Base-by-base conservation (phyloP, 305 asterid species). In the Solanum hybrid region DNA sequence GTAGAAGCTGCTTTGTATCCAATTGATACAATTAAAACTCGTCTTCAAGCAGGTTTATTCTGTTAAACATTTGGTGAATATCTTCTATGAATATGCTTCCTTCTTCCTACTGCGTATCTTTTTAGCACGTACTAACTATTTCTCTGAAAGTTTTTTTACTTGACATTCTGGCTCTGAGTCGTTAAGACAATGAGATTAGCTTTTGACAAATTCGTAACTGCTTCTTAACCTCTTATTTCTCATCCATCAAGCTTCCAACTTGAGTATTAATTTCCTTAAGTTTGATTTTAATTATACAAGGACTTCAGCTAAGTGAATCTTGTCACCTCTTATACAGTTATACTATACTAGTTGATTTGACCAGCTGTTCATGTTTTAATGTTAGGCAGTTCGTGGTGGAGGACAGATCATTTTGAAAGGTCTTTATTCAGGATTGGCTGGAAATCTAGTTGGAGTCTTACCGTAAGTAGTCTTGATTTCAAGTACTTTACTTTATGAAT, bases 21-120 rank as follows among this genome's bases (percentile, higher is more conserved):
- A 32, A 92, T 94, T 90, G 98, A 95, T 91, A 95, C 98, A 75
- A 95, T 95, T 86, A 95, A 95, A 91, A 95, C 98, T 87, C 93
- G 98, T 76, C 89, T 95, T 42, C 98, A 94, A 92, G 97, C 94
- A 92, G 96, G 97, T 94, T 89, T 31, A 82, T 73, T 90, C 82
- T 80, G 71, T 79, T 73, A 29, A 84, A 20, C 76, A 32, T 22
- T 56, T 85, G 46, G 10, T 56, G 9, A 11, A 56, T 56, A 85
- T 56, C n/a, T 56, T 31, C 46, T 56, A 22, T 31, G 38, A 56
- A 56, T 56, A 6, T 60, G 3, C 46, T 85, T 32, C 88, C 72
- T 56, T 34, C 32, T 27, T 17, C 73, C 31, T 17, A 51, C 75
- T 84, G 6, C 27, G 1, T 46, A 17, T 20, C 72, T 31, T 32